Evolutionary conservation across 129 eudicot species (phyloP).

Genomic region (Centrapalus pauciflorus): DNA sequence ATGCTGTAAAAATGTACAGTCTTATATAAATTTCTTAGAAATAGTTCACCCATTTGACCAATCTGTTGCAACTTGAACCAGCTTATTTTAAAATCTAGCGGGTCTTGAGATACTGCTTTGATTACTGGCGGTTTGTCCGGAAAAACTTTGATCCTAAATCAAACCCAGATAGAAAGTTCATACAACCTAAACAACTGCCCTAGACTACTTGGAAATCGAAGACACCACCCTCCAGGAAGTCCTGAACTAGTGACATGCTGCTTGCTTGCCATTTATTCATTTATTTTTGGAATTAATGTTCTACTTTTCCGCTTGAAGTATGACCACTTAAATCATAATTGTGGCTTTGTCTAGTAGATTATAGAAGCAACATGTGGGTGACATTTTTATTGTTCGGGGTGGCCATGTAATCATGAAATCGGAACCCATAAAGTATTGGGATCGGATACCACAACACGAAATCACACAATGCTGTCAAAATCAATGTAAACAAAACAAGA

Average conservation of each 20-base stretch:
- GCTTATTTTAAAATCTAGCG: not conserved
- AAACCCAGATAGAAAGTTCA: not conserved
- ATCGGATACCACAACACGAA: no score
- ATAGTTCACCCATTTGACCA: not conserved
- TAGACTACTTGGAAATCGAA: not conserved
- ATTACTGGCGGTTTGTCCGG: not conserved
- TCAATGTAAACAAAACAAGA: no score
- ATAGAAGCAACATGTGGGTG: not conserved
- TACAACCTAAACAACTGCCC: not conserved
- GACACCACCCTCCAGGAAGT: not conserved
- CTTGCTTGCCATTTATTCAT: not conserved
- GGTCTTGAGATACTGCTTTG: not conserved
- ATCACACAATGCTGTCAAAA: no score
- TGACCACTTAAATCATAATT: not conserved
- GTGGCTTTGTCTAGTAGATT: not conserved
- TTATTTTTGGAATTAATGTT: not conserved
- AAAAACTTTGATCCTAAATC: not conserved
- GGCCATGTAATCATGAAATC: not conserved
- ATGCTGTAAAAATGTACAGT: not conserved
- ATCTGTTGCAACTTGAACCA: not conserved
- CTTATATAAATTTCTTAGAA: not conserved
- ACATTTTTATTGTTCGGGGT: not conserved
- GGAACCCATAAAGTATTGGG: not conserved
- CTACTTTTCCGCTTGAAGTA: not conserved
- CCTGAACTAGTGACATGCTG: not conserved